Evolutionary conservation across 1,284 basidiomycete genomes (phyloP).

Genomic region (Tylopilus microsporus): DNA sequence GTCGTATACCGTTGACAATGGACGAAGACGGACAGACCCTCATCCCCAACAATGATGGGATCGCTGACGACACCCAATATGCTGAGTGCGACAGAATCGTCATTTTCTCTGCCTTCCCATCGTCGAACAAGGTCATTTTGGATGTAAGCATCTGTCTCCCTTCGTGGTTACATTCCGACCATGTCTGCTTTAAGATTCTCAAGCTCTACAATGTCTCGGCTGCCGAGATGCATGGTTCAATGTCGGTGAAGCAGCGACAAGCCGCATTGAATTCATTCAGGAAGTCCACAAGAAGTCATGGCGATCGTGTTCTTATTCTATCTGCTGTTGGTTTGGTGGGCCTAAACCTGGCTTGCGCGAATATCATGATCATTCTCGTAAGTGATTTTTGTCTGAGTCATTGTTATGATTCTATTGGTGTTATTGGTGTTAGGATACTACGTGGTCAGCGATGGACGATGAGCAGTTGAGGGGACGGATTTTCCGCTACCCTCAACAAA

Average conservation of each 20-base stretch:
- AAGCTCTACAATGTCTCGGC: neutral
- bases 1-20: neutral
- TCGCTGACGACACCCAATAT: no score
- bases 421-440: slow-evolving; percentile 2
- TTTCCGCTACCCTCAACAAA: slow-evolving; percentile 5
- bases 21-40: neutral
- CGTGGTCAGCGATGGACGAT: slow-evolving; percentile 13
- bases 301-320: neutral
- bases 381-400: neutral
- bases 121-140: neutral
- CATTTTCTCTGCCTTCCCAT: neutral
- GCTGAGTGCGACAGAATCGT: neutral
- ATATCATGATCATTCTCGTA: slow-evolving; percentile 20
- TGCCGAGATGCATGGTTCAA: neutral
- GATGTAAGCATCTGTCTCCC: no score
- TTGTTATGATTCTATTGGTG: no score
- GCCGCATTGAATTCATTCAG: neutral
- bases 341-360: slow-evolving; percentile 21
- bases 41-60: no score
- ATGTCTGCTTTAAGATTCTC: no score
- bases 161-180: no score
- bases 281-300: neutral
- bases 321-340: slow-evolving; percentile 1
- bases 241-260: neutral
- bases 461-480: slow-evolving; percentile 5